Evolutionary conservation across 169 alveolate genomes (phyloP), one percentile per base, ranked within the genome.

Genomic region (Sarcocystis neurona): DNA sequence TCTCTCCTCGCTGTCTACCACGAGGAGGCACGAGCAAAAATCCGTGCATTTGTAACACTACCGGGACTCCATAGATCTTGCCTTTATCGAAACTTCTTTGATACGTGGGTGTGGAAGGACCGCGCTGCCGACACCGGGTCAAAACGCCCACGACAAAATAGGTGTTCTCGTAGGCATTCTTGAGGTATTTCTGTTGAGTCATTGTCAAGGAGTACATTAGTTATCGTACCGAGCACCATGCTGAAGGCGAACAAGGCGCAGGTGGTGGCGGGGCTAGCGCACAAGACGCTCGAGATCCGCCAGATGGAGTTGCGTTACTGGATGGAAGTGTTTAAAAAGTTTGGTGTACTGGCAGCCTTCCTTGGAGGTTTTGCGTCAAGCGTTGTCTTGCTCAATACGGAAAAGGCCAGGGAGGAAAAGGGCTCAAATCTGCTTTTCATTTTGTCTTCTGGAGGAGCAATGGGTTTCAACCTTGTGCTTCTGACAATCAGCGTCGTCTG

Each of bases 311-410:
- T 88, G 44, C 72, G 75, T 20, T 88, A 88, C 78, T 88, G 92
- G 92, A 48, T 58, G 47, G 77, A 50, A 0, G 92, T 88, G 8
- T 88, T 88, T 44, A 63, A 88, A 34, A 88, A 77, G 34, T 77
- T 88, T 37, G 88, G 72, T 15, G 58, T 63, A 15, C 15, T 88
- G 34, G 72, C 92, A 0, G 79, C 88, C 47, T 44, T 77, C 72
- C 84, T 88, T 30, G 92, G 92, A 27, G 92, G 92, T 15, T 88
- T 88, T 34, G 92, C 92, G 66, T 77, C 89, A 0, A 0, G 82
- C 4, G 86, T 77, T 18, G 27, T 60, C 46, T 80, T 77, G 47
- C 48, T 77, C 39, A 41, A 75, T n/a, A 77, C 89, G 6, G 75
- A 37, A 34, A 43, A 6, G 37, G 47, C 75, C 0, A 8, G n/a